Conservation (phyloP, 2,329 filamentous ascomycete genomes). For the Bretziella fagacearum region DNA sequence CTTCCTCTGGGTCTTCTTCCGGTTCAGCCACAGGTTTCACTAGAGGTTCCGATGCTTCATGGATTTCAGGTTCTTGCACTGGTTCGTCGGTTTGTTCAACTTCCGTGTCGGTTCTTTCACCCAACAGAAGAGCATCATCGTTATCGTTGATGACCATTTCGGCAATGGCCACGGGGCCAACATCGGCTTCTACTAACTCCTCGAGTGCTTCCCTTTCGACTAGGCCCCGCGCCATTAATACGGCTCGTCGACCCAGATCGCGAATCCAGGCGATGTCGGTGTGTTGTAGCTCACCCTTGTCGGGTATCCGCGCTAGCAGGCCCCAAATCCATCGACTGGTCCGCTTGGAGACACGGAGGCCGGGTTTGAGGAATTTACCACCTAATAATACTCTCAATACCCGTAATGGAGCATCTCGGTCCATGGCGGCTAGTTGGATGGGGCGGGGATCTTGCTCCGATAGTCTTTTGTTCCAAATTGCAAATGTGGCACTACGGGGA, state of each 20-base stretch:
- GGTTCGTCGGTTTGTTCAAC: neutral
- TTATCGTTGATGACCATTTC: slow-evolving; percentile 20
- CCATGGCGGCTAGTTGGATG: slow-evolving; percentile 44
- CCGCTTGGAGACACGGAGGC: slow-evolving; percentile 41
- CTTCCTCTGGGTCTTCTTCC: slow-evolving; percentile 11
- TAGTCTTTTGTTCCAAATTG: slow-evolving; percentile 36
- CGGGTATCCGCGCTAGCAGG: slow-evolving; percentile 56
- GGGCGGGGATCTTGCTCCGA: slow-evolving; percentile 38
- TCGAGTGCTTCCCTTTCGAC: slow-evolving; percentile 35
- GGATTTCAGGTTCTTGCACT: neutral
- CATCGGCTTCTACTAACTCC: slow-evolving; percentile 30
- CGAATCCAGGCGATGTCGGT: slow-evolving; percentile 60
- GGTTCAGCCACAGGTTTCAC: neutral
- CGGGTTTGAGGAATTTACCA: slow-evolving; percentile 44
- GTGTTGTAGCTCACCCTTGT: slow-evolving; percentile 56
- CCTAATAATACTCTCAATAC: slow-evolving; percentile 50
- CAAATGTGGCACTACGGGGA: slow-evolving; percentile 31
- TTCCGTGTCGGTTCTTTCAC: neutral
- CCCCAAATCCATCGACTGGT: slow-evolving; percentile 78
- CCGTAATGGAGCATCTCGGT: slow-evolving; percentile 47
- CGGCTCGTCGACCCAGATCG: slow-evolving; percentile 63
- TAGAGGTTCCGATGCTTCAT: no score
- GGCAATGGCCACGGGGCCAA: slow-evolving; percentile 18
- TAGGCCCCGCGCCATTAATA: slow-evolving; percentile 38
- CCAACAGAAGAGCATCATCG: slow-evolving; percentile 13